Base-by-base conservation (phyloP, 345 rosid species). In the Populus alba region DNA sequence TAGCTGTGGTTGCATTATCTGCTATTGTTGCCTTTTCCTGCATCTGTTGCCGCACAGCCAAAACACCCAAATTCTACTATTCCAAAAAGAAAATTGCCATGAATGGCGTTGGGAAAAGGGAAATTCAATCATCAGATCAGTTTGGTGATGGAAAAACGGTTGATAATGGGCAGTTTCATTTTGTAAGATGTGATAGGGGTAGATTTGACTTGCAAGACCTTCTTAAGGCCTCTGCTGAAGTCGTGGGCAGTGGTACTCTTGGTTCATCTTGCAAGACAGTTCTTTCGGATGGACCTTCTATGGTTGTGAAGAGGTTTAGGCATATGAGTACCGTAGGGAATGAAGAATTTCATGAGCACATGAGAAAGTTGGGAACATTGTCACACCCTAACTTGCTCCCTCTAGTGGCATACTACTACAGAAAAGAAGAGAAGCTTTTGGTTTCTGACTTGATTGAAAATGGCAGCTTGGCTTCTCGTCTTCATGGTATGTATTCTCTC, bases 231-330 rank as follows among this genome's bases (percentile, higher is more conserved):
- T 91, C 97, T 0, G 98, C 98, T 6, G 93, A 93, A 84, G 88
- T 89, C 23, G 71, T 95, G 77, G 98, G 99, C 1, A 92, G 91
- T 72, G 93, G 96, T 3, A 85, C 83, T 49, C 90, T 93, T 0
- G 97, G 99, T 63, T 90, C 99, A 1, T 90, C 94, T 11, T 95
- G 92, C 70, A 95, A 95, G 83, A 96, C 98, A 4, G 85, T 89
- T 9, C 74, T 93, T 15, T 31, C 74, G 41, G 81, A 80, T 10
- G 93, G 94, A 0, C 84, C 86, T 1, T 87, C 93, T 18, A 83
- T 93, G 86, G 98, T 87, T 1, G 98, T 93, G 75, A 95, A 90
- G 79, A 87, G 99, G 86, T 90, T 91, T 76, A 87, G 86, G 85
- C 88, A 87, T 23, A 92, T 93, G 96, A 88, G 75, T 73, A 87